Percentiles rank a stretch among this genome's conserved stretches.
Evolutionary conservation across 441 rosid genomes (phyloP).

Genomic region (Populus hybrid): DNA sequence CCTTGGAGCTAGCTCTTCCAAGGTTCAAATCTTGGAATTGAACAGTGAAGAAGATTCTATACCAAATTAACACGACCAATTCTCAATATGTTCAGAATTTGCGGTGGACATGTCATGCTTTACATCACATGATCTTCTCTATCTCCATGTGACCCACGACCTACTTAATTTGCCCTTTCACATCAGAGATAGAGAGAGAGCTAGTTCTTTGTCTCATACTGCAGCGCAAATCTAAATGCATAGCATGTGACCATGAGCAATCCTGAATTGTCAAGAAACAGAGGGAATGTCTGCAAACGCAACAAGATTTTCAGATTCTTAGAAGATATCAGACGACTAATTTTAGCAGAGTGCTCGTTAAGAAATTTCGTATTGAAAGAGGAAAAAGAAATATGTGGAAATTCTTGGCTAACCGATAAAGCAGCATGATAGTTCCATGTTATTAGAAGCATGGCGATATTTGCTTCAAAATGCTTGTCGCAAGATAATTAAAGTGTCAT

Average conservation of each 20-base stretch:
- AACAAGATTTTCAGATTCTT: not conserved
- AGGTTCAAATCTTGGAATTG: not conserved
- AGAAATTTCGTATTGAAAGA: no score
- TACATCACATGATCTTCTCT: conserved; percentile 22
- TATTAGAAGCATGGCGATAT: no score
- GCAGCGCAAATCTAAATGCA: conserved; percentile 27
- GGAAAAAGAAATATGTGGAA: no score
- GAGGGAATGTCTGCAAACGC: not conserved
- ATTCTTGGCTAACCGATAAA: not conserved
- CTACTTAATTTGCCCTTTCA: not conserved
- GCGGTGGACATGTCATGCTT: conserved; percentile 9
- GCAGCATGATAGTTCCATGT: no score
- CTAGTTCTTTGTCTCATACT: conserved; percentile 19
- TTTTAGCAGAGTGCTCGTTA: not conserved
- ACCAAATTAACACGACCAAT: conserved; percentile 19
- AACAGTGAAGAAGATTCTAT: conserved; percentile 34
- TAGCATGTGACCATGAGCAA: conserved; percentile 18
- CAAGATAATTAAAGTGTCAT: not conserved
- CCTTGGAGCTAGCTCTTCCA: not conserved
- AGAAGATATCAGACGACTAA: not conserved
- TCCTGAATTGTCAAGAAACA: not conserved
- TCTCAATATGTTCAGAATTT: not conserved
- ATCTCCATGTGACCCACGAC: conserved; percentile 26
- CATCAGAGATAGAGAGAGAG: not conserved
- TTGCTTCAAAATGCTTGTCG: no score